Evolutionary conservation across 192 early-diverging fungal species (phyloP), one percentile per base, ranked within the genome.

Genomic region (Entomortierella beljakovae): DNA sequence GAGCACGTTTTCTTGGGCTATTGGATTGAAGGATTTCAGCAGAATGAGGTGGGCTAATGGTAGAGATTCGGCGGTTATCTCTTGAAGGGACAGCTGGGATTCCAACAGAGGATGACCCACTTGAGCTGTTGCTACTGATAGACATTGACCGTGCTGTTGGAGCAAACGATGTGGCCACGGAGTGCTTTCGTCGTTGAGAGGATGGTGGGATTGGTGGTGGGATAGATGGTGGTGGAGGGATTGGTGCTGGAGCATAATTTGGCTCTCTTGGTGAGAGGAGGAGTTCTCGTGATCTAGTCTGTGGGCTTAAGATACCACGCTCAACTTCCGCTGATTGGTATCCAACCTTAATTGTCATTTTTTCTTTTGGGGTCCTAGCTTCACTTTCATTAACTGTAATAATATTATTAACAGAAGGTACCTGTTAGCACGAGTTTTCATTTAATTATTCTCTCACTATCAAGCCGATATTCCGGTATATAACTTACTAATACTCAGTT

Each of bases 161-260:
- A 6, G 34, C 48, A 26, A 60, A 53, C 0, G 67, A 70, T 8
- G 75, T 29, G 6, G 75, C 67, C 4, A 40, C 56, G 1, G 75
- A 79, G 23, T 64, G 61, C 31, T 70, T 79, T 15, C 75, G 50
- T 37, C 75, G 35, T 25, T 79, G 75, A 22, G 75, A 62, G 34
- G 70, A 56, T 52, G 75, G 68, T n/a, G 75, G 75, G 25, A 79
- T 60, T 43, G 75, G 75, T 35, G 75, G 75, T 8, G 75, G 68
- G 0, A 79, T 46, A 0, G 66, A 40, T 38, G 67, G 75, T 28
- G 75, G 75, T 46, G 75, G 75, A 18, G 75, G 75, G 3, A n/a
- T n/a, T n/a, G n/a, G n/a, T n/a, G 55, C 2, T 46, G 43, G 43
- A 16, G 55, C 67, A 33, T 69, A 70, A 32, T 79, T 68, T 15